phyloP scores from a whole-genome alignment of 805 yeast species.

The Metschnikowia peoriensis region DNA sequence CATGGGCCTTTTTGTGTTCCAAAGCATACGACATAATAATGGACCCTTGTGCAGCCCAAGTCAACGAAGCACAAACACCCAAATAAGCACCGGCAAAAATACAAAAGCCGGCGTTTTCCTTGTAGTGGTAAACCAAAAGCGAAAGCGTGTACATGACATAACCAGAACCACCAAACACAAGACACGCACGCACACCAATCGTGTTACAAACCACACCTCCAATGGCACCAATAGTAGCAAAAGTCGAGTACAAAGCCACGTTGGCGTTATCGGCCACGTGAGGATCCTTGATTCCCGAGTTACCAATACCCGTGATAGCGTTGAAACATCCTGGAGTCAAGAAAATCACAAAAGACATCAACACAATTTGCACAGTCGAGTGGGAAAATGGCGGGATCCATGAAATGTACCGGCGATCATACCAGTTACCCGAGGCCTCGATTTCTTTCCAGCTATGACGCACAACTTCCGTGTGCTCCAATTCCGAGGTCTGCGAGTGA shows the following conservation, averaged over 20 bases:
- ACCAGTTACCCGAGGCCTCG: slow-evolving; percentile 40
- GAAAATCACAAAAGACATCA: slow-evolving; percentile 47
- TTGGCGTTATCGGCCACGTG: slow-evolving; percentile 46
- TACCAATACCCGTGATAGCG: slow-evolving; percentile 51
- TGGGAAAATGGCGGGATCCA: slow-evolving; percentile 37
- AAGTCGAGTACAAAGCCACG: slow-evolving; percentile 53
- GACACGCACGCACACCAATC: slow-evolving; percentile 44
- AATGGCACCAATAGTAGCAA: slow-evolving; percentile 57
- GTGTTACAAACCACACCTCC: slow-evolving; percentile 54
- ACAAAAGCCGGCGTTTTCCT: slow-evolving; percentile 48
- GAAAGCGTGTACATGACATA: slow-evolving; percentile 54
- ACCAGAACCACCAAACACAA: slow-evolving; percentile 54
- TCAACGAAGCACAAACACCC: slow-evolving; percentile 53
- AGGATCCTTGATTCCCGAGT: slow-evolving; percentile 40
- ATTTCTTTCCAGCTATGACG: slow-evolving; percentile 25
- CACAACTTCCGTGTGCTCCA: slow-evolving; percentile 11
- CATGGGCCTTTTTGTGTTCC: slow-evolving; percentile 52
- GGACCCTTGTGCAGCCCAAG: slow-evolving; percentile 62
- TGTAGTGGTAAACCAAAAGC: slow-evolving; percentile 47
- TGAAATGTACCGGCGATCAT: slow-evolving; percentile 27
- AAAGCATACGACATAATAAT: slow-evolving; percentile 58
- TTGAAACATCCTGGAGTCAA: slow-evolving; percentile 55
- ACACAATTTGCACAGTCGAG: slow-evolving; percentile 42
- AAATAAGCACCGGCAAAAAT: slow-evolving; percentile 57
- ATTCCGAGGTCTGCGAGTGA: slow-evolving; percentile 3